Evolutionary conservation across 169 alveolate genomes (phyloP).

Genomic region (Plasmodium chabaudi): DNA sequence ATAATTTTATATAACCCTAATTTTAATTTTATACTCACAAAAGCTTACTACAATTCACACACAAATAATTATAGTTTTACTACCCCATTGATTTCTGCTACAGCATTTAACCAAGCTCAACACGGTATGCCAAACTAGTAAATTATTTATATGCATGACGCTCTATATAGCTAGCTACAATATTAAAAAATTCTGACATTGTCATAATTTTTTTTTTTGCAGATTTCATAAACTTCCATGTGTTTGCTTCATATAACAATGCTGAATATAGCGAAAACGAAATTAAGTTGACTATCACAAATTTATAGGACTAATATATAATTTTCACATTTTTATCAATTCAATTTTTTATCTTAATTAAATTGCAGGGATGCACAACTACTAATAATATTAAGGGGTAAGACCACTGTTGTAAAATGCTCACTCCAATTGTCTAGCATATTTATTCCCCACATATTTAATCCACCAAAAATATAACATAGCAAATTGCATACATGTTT

Average conservation of each 20-base stretch:
- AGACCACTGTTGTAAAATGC: too few species aligned
- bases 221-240: slow-evolving; percentile 42
- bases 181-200: too few species aligned
- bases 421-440: too few species aligned
- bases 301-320: background rate
- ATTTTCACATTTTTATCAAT: too few species aligned
- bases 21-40: slow-evolving; percentile 12
- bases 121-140: slow-evolving; percentile 1
- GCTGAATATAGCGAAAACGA: slow-evolving; percentile 49
- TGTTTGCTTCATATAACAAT: slow-evolving; percentile 58
- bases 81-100: slow-evolving; percentile 29
- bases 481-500: background rate
- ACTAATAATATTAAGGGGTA: too few species aligned
- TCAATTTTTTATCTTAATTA: too few species aligned
- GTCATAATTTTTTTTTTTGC: background rate
- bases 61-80: slow-evolving; percentile 24
- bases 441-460: too few species aligned
- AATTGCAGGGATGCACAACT: background rate
- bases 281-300: slow-evolving; percentile 36
- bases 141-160: background rate
- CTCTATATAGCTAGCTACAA: background rate
- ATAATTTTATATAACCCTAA: slow-evolving; percentile 40
- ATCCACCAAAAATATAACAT: too few species aligned
- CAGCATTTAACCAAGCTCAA: slow-evolving; percentile 15
- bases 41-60: slow-evolving; percentile 34